phyloP scores from a whole-genome alignment of 2,329 filamentous ascomycete species.

The Pseudogymnoascus sp. region DNA sequence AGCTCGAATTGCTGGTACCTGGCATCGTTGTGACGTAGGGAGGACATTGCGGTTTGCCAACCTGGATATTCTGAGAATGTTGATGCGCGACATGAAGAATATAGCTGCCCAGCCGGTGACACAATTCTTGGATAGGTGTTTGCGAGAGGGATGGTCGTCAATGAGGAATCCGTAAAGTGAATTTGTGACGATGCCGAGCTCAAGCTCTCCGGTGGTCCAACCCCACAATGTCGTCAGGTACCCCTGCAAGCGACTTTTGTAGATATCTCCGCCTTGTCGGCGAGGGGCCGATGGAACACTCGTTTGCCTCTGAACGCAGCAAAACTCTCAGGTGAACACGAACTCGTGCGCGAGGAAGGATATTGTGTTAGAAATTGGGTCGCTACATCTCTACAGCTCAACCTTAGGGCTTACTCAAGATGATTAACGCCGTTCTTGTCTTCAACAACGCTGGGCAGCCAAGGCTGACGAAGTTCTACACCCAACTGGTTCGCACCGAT shows the following conservation, averaged over 20 bases:
- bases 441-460: conserved; percentile 98
- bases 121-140: neutral
- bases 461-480: conserved; percentile 96
- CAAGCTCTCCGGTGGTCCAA: neutral
- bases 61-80: conserved; percentile 6
- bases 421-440: conserved; percentile 98
- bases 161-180: neutral
- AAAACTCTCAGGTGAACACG: neutral
- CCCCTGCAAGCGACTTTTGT: conserved; percentile 7
- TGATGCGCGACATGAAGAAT: neutral
- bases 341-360: neutral
- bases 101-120: neutral
- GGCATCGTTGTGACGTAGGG: neutral
- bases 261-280: conserved; percentile 5
- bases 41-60: conserved; percentile 3
- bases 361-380: neutral
- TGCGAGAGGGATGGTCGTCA: neutral
- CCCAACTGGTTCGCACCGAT: conserved; percentile 63
- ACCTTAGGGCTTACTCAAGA: conserved; percentile 33
- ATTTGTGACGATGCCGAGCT: neutral
- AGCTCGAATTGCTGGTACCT: neutral
- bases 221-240: conserved; percentile 2
- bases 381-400: neutral
- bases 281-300: neutral
- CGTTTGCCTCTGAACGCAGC: neutral